phyloP scores from a whole-genome alignment of 139 green algal genomes.

The Chlorella vulgaris region DNA sequence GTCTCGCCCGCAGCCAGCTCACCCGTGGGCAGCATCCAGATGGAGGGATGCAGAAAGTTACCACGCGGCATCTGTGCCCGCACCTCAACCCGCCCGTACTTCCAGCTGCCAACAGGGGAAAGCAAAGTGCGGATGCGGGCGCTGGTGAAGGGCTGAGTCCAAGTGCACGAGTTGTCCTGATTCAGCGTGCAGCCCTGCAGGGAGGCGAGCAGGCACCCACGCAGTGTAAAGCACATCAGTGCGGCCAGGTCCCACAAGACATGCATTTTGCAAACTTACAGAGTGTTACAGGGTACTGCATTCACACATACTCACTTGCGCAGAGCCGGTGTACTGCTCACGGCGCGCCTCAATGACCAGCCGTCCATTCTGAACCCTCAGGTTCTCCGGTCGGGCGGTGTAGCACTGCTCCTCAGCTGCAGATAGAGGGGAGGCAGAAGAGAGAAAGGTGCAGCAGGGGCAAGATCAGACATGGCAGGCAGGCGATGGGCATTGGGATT shows the following conservation, averaged over 20 bases:
- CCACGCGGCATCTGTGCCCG: slow-evolving; percentile 4
- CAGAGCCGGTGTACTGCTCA: not conserved
- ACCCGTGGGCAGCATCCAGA: slow-evolving; percentile 40
- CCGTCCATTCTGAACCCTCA: slow-evolving; percentile 2
- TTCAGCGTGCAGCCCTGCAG: slow-evolving; percentile 10
- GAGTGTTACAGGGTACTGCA: not conserved
- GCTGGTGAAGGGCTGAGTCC: slow-evolving; percentile 20
- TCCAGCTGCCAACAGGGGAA: slow-evolving; percentile 1
- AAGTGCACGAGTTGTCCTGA: not conserved
- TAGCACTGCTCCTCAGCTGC: slow-evolving; percentile 28
- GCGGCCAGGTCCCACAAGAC: not conserved
- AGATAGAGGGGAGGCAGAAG: not conserved
- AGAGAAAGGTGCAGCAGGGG: not conserved
- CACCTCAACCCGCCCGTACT: slow-evolving; percentile 11
- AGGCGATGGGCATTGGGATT: not conserved
- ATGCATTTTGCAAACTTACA: not conserved
- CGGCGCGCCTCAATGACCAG: slow-evolving; percentile 9
- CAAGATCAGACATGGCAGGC: too few relatives aligned
- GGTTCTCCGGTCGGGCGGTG: not conserved
- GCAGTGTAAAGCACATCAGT: not conserved
- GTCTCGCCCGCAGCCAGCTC: too few relatives aligned
- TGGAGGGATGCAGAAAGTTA: slow-evolving; percentile 31
- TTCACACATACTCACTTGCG: not conserved
- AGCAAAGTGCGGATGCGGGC: slow-evolving; percentile 16
- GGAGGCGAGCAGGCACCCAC: not conserved